A percentile compares a stretch with the other conserved stretches of the same genome.
These are phyloP conservation scores for Boletus vermiculosoides DNA, from an alignment of 768 basidiomycete genomes.

Conservation along the genomic window DNA sequence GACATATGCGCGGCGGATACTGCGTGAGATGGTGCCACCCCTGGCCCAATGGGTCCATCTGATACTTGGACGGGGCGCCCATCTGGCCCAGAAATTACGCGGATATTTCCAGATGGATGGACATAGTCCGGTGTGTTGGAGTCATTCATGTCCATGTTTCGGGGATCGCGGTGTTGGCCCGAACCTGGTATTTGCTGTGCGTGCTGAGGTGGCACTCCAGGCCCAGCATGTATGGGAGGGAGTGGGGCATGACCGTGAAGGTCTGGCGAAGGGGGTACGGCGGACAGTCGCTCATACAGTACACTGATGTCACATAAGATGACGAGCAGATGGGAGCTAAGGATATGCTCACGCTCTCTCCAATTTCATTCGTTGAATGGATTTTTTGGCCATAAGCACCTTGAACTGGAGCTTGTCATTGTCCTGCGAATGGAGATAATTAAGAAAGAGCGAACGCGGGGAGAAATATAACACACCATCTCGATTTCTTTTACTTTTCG, in stretches of 20 bases:
- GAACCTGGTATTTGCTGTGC: slow-evolving; percentile 20
- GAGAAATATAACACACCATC: slow-evolving; percentile 46
- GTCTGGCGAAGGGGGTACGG: slow-evolving; percentile 56
- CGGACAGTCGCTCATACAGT: slow-evolving; percentile 73
- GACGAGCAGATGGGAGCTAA: slow-evolving; percentile 18
- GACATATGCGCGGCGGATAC: slow-evolving; percentile 41
- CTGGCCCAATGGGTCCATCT: slow-evolving; percentile 49
- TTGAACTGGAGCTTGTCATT: slow-evolving; percentile 87
- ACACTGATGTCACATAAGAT: slow-evolving; percentile 47
- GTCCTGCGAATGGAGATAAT: slow-evolving; percentile 49
- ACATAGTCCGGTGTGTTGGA: slow-evolving; percentile 48
- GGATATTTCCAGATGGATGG: slow-evolving; percentile 47
- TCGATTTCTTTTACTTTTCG: slow-evolving; percentile 88
- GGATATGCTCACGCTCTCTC: slow-evolving; percentile 74
- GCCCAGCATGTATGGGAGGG: slow-evolving; percentile 34
- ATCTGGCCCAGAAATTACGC: slow-evolving; percentile 47
- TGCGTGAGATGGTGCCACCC: slow-evolving; percentile 37
- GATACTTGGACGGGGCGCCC: slow-evolving; percentile 48
- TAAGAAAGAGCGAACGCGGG: slow-evolving; percentile 3
- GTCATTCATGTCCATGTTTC: slow-evolving; percentile 48
- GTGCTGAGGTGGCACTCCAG: slow-evolving; percentile 38
- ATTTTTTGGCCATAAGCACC: slow-evolving; percentile 73
- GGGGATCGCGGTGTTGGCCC: slow-evolving; percentile 35
- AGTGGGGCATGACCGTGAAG: slow-evolving; percentile 40
- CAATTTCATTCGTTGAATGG: slow-evolving; percentile 82